Percentiles rank a stretch among this genome's conserved stretches.
phyloP scores from a whole-genome alignment of 2,329 filamentous ascomycete species.

The Ophiostoma sp. region DNA sequence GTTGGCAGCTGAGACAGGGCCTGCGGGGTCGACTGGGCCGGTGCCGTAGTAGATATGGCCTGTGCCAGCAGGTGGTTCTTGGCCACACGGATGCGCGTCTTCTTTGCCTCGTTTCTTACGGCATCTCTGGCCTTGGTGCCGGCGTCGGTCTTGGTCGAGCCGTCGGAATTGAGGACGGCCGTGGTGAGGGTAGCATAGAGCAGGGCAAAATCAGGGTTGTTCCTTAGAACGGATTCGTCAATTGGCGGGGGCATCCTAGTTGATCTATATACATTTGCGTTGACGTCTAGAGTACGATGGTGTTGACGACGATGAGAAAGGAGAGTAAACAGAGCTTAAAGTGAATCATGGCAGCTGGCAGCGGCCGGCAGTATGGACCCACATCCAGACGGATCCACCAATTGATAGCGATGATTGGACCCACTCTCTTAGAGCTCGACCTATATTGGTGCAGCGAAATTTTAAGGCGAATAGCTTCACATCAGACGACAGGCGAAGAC shows the following conservation, averaged over 20 bases:
- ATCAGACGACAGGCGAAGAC: neutral
- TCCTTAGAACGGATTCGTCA: conserved; percentile 48
- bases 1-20: conserved; percentile 26
- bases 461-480: conserved; percentile 17
- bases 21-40: conserved; percentile 34
- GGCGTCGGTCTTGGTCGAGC: conserved; percentile 50
- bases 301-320: no score
- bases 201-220: conserved; percentile 56
- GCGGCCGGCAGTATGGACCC: conserved; percentile 1
- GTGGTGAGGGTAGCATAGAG: conserved; percentile 52
- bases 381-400: neutral
- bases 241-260: conserved; percentile 41
- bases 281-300: no score
- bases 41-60: conserved; percentile 44
- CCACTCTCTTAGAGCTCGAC: conserved; percentile 1
- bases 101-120: conserved; percentile 47
- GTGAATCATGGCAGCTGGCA: conserved; percentile 4
- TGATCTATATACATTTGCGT: neutral
- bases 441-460: conserved; percentile 18
- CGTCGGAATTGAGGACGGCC: conserved; percentile 51
- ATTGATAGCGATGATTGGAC: conserved; percentile 8
- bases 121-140: conserved; percentile 40
- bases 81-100: conserved; percentile 44
- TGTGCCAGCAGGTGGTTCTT: conserved; percentile 47
- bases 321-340: neutral